Evolutionary conservation across 2,329 filamentous ascomycete genomes (phyloP).

Genomic region (Fusarium scirpi): DNA sequence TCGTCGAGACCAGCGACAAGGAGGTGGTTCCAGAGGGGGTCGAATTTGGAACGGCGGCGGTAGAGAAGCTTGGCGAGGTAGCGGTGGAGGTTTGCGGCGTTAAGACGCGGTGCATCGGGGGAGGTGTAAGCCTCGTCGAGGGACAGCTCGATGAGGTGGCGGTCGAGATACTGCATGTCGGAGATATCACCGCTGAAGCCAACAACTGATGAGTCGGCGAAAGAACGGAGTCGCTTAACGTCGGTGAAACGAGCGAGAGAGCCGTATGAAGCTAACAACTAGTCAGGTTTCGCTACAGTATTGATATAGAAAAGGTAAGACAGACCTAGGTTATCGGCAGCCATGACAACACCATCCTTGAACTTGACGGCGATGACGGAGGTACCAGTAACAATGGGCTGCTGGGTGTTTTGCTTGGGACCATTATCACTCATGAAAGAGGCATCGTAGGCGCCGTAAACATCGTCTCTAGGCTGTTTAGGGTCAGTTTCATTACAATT

Average conservation of each 20-base stretch:
- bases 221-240: slow-evolving; percentile 92
- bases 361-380: slow-evolving; percentile 96
- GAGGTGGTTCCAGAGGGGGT: slow-evolving; percentile 97
- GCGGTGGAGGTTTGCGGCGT: slow-evolving; percentile 94
- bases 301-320: slow-evolving; percentile 9
- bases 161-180: slow-evolving; percentile 99
- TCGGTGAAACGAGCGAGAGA: slow-evolving; percentile 96
- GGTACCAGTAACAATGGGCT: slow-evolving; percentile 94
- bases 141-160: slow-evolving; percentile 86
- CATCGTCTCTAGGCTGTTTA: slow-evolving; percentile 89
- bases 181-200: slow-evolving; percentile 97
- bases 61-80: slow-evolving; percentile 98
- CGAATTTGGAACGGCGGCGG: slow-evolving; percentile 92
- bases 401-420: slow-evolving; percentile 89
- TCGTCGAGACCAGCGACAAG: slow-evolving; percentile 91
- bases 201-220: slow-evolving; percentile 85
- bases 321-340: slow-evolving; percentile 93
- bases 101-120: slow-evolving; percentile 66
- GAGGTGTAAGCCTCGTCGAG: slow-evolving; percentile 87
- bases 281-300: slow-evolving; percentile 13
- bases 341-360: slow-evolving; percentile 95
- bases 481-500: slow-evolving; percentile 11
- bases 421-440: slow-evolving; percentile 80
- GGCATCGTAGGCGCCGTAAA: slow-evolving; percentile 93
- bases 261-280: slow-evolving; percentile 85